Conservation (phyloP, 1,284 basidiomycete genomes). For the Xerocomus nothofagi region DNA sequence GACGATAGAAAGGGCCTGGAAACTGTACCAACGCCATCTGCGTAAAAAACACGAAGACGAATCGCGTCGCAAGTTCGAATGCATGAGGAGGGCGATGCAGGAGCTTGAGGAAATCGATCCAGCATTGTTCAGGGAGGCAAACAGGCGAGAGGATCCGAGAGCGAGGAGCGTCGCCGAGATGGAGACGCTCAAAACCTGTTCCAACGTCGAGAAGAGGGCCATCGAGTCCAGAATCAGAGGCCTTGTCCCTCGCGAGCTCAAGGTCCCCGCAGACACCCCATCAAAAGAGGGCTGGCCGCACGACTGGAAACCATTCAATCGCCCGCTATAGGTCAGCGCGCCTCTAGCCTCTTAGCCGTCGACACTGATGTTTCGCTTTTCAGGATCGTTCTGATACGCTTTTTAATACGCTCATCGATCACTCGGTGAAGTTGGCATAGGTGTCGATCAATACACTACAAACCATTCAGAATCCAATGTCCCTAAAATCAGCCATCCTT, state of each 20-base stretch:
- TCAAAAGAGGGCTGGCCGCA: slow-evolving; percentile 76
- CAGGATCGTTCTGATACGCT: background rate
- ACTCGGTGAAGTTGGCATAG: background rate
- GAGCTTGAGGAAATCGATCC: slow-evolving; percentile 69
- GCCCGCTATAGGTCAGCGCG: slow-evolving; percentile 40
- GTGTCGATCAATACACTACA: slow-evolving; percentile 10
- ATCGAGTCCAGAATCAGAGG: slow-evolving; percentile 79
- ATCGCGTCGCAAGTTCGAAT: slow-evolving; percentile 69
- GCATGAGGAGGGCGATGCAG: slow-evolving; percentile 80
- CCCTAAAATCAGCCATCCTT: slow-evolving; percentile 32
- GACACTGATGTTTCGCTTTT: slow-evolving; percentile 4
- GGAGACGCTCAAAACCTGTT: slow-evolving; percentile 60
- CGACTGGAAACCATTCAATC: slow-evolving; percentile 67
- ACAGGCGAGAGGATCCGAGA: slow-evolving; percentile 72
- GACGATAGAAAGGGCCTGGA: slow-evolving; percentile 92
- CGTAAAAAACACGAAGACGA: slow-evolving; percentile 69
- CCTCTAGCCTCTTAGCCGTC: background rate
- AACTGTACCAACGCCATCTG: slow-evolving; percentile 74
- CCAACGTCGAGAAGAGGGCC: slow-evolving; percentile 65
- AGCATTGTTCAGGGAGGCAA: slow-evolving; percentile 73
- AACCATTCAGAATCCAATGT: slow-evolving; percentile 25
- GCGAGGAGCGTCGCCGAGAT: slow-evolving; percentile 57
- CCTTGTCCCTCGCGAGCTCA: slow-evolving; percentile 80
- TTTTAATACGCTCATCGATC: background rate
- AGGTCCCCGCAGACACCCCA: slow-evolving; percentile 77